A percentile compares a stretch with the other conserved stretches of the same genome.
These are phyloP conservation scores for Lactifluus hygrophoroides DNA, from an alignment of 768 basidiomycete species.

Conservation along the genomic window DNA sequence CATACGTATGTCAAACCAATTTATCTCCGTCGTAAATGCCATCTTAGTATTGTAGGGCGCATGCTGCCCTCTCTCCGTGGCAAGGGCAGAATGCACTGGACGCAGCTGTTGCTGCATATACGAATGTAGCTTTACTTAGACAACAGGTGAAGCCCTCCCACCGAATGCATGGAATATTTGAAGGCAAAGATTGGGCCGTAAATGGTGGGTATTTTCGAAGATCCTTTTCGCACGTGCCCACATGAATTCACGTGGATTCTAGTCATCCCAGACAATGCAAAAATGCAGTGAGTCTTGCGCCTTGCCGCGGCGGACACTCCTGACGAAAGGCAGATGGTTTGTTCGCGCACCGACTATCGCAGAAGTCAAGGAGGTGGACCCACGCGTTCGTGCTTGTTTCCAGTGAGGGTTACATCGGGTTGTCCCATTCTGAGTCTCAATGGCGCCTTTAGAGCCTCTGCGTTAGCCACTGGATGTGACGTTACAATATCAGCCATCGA, in stretches of 20 bases:
- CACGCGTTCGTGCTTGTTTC: conserved; percentile 64
- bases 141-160: conserved; percentile 75
- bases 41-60: conserved; percentile 40
- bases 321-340: conserved; percentile 42
- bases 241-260: not conserved
- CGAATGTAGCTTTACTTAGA: conserved; percentile 66
- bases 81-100: conserved; percentile 78
- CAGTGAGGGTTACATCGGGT: conserved; percentile 36
- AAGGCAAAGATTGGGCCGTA: conserved; percentile 65
- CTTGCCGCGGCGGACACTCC: not conserved
- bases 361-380: conserved; percentile 47
- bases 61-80: conserved; percentile 76
- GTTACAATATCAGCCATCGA: conserved; percentile 32
- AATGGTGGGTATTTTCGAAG: conserved; percentile 42
- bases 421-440: not conserved
- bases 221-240: not conserved
- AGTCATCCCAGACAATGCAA: conserved; percentile 82
- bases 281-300: conserved; percentile 44
- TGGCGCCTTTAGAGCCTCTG: conserved; percentile 44
- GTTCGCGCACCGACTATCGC: conserved; percentile 62
- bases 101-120: conserved; percentile 81
- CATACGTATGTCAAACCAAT: conserved; percentile 45
- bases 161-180: conserved; percentile 73
- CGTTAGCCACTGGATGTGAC: conserved; percentile 55
- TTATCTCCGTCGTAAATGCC: not conserved